A percentile compares a stretch with the other conserved stretches of the same genome.
Evolutionary conservation across 208 protist species (phyloP).

Genomic region (Leishmania guyanensis): DNA sequence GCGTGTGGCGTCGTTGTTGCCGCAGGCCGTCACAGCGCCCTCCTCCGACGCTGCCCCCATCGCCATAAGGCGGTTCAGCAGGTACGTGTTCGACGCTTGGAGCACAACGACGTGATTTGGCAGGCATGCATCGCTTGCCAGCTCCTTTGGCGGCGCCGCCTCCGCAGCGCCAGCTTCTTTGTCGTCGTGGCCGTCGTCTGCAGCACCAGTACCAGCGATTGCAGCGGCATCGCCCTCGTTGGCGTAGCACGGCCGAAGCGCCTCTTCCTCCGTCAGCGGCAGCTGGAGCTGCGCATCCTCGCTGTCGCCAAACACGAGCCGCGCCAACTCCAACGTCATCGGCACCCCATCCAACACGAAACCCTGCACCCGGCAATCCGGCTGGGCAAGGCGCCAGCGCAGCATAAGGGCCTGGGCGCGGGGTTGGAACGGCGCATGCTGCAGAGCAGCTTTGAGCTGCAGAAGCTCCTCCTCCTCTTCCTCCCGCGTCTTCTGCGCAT

Average conservation of each 20-base stretch:
- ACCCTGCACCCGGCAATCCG: conserved; percentile 90
- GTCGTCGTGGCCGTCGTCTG: background rate
- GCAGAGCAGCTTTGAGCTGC: conserved; percentile 53
- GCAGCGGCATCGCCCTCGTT: conserved; percentile 2
- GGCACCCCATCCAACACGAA: conserved; percentile 94
- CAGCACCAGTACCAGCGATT: background rate
- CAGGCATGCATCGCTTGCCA: conserved; percentile 55
- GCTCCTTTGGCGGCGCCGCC: conserved; percentile 33
- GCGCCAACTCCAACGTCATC: conserved; percentile 76
- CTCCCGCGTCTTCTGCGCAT: conserved; percentile 63
- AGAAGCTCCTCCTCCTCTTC: conserved; percentile 75
- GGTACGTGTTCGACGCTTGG: conserved; percentile 70
- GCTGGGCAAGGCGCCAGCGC: conserved; percentile 81
- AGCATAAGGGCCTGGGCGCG: conserved; percentile 88
- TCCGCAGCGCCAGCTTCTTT: conserved; percentile 21
- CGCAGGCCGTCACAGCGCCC: background rate
- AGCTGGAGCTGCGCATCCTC: conserved; percentile 39
- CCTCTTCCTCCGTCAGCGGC: conserved; percentile 82
- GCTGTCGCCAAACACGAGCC: conserved; percentile 72
- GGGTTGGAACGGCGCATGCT: conserved; percentile 78
- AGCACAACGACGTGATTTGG: conserved; percentile 84
- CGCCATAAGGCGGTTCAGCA: conserved; percentile 73
- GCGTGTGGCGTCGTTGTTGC: conserved; percentile 14
- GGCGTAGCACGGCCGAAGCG: conserved; percentile 39
- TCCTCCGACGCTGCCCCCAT: conserved; percentile 26